A percentile compares a stretch with the other conserved stretches of the same genome.
Evolutionary conservation across 371 early-diverging fungal species (phyloP).

Genomic region (Mycotypha africana): DNA sequence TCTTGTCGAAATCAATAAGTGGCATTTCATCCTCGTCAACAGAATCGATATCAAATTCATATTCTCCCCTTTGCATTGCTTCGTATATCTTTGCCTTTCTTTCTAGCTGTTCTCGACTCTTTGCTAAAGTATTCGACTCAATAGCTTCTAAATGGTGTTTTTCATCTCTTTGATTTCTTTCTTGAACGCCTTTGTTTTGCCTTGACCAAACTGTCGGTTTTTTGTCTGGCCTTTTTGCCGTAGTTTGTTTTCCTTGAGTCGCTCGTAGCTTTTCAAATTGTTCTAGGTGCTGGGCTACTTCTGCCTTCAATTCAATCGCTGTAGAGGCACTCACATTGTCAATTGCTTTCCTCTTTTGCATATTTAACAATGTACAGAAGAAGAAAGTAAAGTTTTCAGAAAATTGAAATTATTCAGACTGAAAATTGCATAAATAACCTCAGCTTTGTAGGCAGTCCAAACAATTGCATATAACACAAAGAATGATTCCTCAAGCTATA

Average conservation of each 20-base stretch:
- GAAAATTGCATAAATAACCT: no score
- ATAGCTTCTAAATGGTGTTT: constrained; percentile 24
- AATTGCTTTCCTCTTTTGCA: constrained; percentile 6
- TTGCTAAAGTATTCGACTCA: constrained; percentile 25
- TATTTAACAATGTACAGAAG: neutral
- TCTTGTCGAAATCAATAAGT: constrained; percentile 47
- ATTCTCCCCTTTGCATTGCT: constrained; percentile 32
- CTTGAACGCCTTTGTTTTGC: constrained; percentile 55
- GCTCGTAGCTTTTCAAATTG: constrained; percentile 30
- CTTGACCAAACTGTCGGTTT: constrained; percentile 54
- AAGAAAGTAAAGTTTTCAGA: no score
- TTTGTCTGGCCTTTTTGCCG: constrained; percentile 25
- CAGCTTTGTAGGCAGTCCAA: no score
- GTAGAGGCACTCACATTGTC: constrained; percentile 29
- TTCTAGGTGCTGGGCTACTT: constrained; percentile 33
- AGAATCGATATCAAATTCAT: constrained; percentile 16
- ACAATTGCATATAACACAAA: no score
- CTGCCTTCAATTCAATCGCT: constrained; percentile 36
- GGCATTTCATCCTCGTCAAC: constrained; percentile 30
- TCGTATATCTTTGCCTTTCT: constrained; percentile 66
- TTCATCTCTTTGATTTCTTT: constrained; percentile 27
- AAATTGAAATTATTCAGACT: no score
- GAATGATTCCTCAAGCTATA: no score
- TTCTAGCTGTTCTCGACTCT: constrained; percentile 55
- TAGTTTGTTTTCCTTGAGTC: constrained; percentile 22